Base-by-base conservation (phyloP, 108 stramenopile genomes). In the Skeletonema grethae region DNA sequence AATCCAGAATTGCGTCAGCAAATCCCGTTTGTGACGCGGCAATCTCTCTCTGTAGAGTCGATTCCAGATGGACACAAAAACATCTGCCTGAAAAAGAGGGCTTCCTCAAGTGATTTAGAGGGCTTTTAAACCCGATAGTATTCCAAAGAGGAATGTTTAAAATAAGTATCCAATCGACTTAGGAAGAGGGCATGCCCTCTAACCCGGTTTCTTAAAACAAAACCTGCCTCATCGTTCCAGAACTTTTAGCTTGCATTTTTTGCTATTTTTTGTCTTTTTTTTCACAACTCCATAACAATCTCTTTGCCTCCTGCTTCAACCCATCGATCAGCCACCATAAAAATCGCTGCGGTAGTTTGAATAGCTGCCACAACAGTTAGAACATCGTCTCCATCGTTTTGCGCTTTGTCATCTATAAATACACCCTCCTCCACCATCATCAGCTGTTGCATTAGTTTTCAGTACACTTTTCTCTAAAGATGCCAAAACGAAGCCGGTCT, bases 1-100 rank as follows among this genome's bases (percentile, higher is more conserved):
- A 22, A 53, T 53, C 50, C 50, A 53, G 50, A 53, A 53, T 53
- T 53, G 18, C 50, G 50, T 53, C 50, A 53, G 50, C 50, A 53
- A 53, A 22, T 8, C 18, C 50, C 8, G 22, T n/a, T 53, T 22
- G 4, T 22, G 50, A 53, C 50, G 50, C 22, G 8, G 9, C 22
- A 53, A 24, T 0, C 5, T 11, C 48, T 6, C 3, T 1, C 4
- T 34, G 32, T 22, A 22, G 22, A 22, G 22, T n/a, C 50, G 22
- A 22, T 8, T n/a, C 50, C 50, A 22, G 50, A 22, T 53, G 22
- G 50, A 7, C 16, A 9, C 8, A 15, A 50, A 50, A 53, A 16
- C 50, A 53, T 5, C 50, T 53, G 18, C 15, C 50, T 53, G 18
- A 3, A 43, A 43, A n/a, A 15, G 41, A 15, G 41, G 41, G 15